These are phyloP conservation scores for Microcos paniculata DNA, from an alignment of 345 rosid genomes.

Conservation along the genomic window DNA sequence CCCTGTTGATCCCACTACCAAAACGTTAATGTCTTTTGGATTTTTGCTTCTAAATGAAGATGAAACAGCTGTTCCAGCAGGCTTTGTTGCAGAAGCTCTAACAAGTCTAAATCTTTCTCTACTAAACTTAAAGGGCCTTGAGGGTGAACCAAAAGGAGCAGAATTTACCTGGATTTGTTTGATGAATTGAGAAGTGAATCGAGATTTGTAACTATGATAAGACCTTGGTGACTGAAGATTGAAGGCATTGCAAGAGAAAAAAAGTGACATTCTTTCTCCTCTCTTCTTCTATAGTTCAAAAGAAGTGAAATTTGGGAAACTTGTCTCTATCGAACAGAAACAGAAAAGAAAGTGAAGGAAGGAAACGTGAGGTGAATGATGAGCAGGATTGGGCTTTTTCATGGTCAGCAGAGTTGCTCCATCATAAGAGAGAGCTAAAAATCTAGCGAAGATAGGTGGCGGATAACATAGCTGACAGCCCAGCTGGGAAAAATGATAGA, in stretches of 20 bases:
- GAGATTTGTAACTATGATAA: slow-evolving; percentile 34
- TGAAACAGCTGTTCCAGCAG: slow-evolving; percentile 26
- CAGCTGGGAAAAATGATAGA: background rate
- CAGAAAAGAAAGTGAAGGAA: background rate
- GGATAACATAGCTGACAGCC: background rate
- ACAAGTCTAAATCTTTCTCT: slow-evolving; percentile 35
- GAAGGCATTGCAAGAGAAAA: slow-evolving; percentile 45
- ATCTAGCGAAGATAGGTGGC: background rate
- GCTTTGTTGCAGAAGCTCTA: slow-evolving; percentile 40
- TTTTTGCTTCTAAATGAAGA: slow-evolving; percentile 61
- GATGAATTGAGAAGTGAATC: slow-evolving; percentile 37
- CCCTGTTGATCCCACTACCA: slow-evolving; percentile 92
- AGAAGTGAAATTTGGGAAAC: background rate
- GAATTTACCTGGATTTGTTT: slow-evolving; percentile 58
- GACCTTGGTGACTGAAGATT: slow-evolving; percentile 31
- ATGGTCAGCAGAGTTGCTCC: background rate
- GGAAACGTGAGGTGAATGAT: slow-evolving; percentile 13
- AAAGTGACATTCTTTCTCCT: slow-evolving; percentile 39
- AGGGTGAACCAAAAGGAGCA: slow-evolving; percentile 21
- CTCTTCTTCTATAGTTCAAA: background rate
- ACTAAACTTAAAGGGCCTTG: slow-evolving; percentile 24
- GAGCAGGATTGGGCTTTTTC: background rate
- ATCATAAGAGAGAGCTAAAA: background rate
- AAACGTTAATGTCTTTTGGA: slow-evolving; percentile 60
- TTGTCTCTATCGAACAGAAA: background rate